A percentile compares a stretch with the other conserved stretches of the same genome.
phyloP scores from a whole-genome alignment of 129 eudicot genomes.

The Centella asiatica region DNA sequence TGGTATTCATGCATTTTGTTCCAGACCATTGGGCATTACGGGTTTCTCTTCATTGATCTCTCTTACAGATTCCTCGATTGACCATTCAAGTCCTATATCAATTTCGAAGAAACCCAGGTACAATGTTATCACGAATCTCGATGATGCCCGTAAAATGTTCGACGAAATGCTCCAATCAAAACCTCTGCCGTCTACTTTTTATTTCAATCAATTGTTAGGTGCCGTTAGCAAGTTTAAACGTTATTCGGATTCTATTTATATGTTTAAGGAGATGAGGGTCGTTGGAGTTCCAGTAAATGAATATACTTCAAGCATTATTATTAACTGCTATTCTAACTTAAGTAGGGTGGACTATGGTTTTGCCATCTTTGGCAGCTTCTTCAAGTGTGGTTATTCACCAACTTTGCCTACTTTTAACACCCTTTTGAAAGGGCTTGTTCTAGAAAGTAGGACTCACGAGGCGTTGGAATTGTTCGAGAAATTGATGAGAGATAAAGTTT shows the following conservation, averaged over 20 bases:
- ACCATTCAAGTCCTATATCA: no score
- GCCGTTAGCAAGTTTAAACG: slow-evolving; percentile 24
- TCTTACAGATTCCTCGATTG: no score
- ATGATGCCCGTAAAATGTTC: slow-evolving; percentile 24
- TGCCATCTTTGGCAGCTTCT: slow-evolving; percentile 20
- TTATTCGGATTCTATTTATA: slow-evolving; percentile 24
- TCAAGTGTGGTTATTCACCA: slow-evolving; percentile 29
- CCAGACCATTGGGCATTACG: no score
- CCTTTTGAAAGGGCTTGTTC: slow-evolving; percentile 32
- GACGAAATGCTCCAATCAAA: slow-evolving; percentile 22
- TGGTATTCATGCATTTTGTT: no score
- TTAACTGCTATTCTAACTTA: slow-evolving; percentile 33
- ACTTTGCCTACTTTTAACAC: slow-evolving; percentile 27
- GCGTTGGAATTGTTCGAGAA: slow-evolving; percentile 31
- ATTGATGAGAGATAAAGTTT: slow-evolving; percentile 17
- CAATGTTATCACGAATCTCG: slow-evolving; percentile 8
- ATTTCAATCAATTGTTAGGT: slow-evolving; percentile 24
- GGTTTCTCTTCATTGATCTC: no score
- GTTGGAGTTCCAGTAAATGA: slow-evolving; percentile 14
- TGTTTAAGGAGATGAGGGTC: slow-evolving; percentile 21
- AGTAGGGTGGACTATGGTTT: slow-evolving; percentile 25
- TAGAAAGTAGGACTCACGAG: slow-evolving; percentile 15
- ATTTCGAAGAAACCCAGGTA: not conserved
- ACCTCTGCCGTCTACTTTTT: slow-evolving; percentile 21
- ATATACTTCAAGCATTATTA: slow-evolving; percentile 28